Percentiles rank a stretch among this genome's conserved stretches.
phyloP scores from a whole-genome alignment of 225 moss, liverwort and hornwort genomes.

The Marchantia polymorpha region DNA sequence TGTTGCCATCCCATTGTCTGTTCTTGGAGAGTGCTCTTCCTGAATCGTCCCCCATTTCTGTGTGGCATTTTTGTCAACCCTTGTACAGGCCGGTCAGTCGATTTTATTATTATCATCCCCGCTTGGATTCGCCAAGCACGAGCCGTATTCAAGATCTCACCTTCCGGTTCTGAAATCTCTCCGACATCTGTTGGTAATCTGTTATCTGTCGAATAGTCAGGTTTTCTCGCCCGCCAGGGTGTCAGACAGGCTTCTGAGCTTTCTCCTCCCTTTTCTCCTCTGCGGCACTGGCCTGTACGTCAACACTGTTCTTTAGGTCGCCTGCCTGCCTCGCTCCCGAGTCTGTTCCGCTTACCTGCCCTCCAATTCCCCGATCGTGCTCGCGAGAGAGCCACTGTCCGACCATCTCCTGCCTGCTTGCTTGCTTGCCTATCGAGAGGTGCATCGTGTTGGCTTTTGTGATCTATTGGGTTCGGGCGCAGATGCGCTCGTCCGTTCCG shows the following conservation, averaged over 20 bases:
- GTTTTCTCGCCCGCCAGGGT: background rate
- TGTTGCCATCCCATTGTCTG: background rate
- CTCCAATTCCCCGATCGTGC: background rate
- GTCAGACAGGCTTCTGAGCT: background rate
- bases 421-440: background rate
- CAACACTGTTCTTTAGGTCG: background rate
- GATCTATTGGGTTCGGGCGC: background rate
- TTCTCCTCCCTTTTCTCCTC: background rate
- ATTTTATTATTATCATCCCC: background rate
- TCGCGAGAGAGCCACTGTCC: background rate
- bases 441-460: background rate
- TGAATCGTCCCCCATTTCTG: background rate
- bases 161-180: background rate
- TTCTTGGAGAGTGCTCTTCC: background rate
- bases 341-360: background rate
- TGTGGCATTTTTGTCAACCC: background rate
- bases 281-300: constrained; percentile 2
- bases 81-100: no score
- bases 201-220: constrained; percentile 5
- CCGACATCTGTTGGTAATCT: background rate
- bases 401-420: background rate
- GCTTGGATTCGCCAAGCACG: background rate
- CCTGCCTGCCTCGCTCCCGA: background rate
- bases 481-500: background rate
- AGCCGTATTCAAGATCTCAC: background rate